Percentiles rank a stretch among this genome's conserved stretches.
Evolutionary conservation across 192 early-diverging fungal genomes (phyloP).

Genomic region (Spizellomyces punctatus): DNA sequence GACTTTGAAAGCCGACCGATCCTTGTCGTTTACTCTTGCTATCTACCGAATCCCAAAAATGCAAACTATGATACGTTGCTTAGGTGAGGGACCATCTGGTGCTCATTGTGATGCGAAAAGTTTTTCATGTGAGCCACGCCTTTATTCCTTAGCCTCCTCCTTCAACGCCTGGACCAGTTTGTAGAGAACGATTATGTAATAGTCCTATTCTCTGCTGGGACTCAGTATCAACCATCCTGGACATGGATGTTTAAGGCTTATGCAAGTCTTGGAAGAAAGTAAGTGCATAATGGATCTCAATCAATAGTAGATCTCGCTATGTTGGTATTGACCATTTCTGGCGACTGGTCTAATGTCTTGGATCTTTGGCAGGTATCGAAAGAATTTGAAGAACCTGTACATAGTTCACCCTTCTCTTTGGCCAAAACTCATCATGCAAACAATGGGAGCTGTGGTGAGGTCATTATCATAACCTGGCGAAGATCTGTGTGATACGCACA

Average conservation of each 20-base stretch:
- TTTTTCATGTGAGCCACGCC: not conserved
- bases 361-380: slow-evolving; percentile 58
- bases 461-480: slow-evolving; percentile 30
- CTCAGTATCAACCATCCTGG: slow-evolving; percentile 77
- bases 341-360: not conserved
- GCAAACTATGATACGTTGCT: slow-evolving; percentile 85
- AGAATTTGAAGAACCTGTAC: slow-evolving; percentile 90
- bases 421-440: slow-evolving; percentile 80
- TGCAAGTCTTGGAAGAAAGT: slow-evolving; percentile 76
- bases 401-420: slow-evolving; percentile 90
- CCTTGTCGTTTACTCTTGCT: slow-evolving; percentile 80
- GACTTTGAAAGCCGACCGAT: slow-evolving; percentile 84
- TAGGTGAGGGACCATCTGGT: slow-evolving; percentile 46
- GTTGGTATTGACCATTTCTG: not conserved
- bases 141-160: slow-evolving; percentile 43
- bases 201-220: slow-evolving; percentile 82
- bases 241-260: slow-evolving; percentile 88
- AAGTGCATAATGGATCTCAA: slow-evolving; percentile 11
- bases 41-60: slow-evolving; percentile 80
- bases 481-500: too few species aligned
- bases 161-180: slow-evolving; percentile 73
- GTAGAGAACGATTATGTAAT: slow-evolving; percentile 91
- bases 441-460: slow-evolving; percentile 87
- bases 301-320: not conserved
- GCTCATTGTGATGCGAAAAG: not conserved